A percentile compares a stretch with the other conserved stretches of the same genome.
Evolutionary conservation across 163 green algal genomes (phyloP).

Genomic region (Chlamydomonas reinhardtii): DNA sequence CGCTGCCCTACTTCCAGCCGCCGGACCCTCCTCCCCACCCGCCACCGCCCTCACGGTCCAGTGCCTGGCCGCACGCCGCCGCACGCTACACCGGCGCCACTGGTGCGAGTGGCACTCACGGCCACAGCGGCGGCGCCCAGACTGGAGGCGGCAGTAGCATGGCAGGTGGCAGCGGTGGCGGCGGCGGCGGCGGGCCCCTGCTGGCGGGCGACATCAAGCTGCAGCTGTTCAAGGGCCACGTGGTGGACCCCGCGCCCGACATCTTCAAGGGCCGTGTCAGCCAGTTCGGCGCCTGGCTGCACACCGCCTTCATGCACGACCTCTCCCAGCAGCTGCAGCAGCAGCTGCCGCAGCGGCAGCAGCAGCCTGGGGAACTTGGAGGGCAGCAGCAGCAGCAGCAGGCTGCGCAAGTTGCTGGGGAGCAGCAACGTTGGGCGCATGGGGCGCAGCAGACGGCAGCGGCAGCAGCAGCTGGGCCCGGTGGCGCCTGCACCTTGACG

Average conservation of each 20-base stretch:
- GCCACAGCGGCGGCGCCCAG: no score
- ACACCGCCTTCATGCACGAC: slow-evolving; percentile 16
- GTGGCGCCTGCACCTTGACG: background rate
- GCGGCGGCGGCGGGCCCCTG: background rate
- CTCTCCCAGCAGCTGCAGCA: background rate
- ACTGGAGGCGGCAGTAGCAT: no score
- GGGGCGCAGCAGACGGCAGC: no score
- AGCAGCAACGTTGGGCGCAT: no score
- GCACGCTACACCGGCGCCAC: no score
- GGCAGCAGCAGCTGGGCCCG: background rate
- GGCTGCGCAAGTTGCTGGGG: no score
- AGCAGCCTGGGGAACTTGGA: no score
- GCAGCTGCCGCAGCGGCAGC: background rate
- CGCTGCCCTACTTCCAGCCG: slow-evolving; percentile 14
- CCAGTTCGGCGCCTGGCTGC: slow-evolving; percentile 33
- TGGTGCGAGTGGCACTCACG: no score
- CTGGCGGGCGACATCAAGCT: slow-evolving; percentile 32
- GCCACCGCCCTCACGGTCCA: background rate
- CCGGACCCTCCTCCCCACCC: background rate
- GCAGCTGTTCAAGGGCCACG: slow-evolving; percentile 10
- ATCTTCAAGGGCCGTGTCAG: slow-evolving; percentile 25
- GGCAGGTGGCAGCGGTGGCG: no score
- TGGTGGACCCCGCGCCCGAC: background rate
- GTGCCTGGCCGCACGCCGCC: background rate
- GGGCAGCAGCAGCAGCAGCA: no score